A percentile compares a stretch with the other conserved stretches of the same genome.
phyloP scores from a whole-genome alignment of 2,329 filamentous ascomycete species.

The Monosporascus ibericus region DNA sequence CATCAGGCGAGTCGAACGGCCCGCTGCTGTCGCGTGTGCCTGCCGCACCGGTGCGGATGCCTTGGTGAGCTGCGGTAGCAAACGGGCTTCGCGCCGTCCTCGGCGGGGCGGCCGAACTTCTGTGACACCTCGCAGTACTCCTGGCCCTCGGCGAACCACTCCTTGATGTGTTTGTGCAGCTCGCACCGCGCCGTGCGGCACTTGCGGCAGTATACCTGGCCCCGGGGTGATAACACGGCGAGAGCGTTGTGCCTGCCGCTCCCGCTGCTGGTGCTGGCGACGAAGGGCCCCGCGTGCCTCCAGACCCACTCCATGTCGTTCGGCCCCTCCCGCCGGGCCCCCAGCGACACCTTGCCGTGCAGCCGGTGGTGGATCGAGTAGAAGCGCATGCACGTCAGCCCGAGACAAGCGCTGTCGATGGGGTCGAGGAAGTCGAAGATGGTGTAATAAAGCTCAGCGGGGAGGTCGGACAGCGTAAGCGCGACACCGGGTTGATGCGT shows the following conservation, averaged over 20 bases:
- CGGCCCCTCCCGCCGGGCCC: constrained; percentile 50
- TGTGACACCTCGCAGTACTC: constrained; percentile 58
- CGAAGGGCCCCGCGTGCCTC: constrained; percentile 46
- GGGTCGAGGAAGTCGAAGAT: constrained; percentile 59
- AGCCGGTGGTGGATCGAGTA: constrained; percentile 53
- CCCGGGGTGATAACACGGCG: constrained; percentile 45
- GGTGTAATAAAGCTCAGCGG: constrained; percentile 53
- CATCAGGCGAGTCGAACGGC: constrained; percentile 20
- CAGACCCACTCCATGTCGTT: constrained; percentile 61
- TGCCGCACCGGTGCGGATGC: constrained; percentile 51
- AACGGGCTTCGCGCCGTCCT: constrained; percentile 38
- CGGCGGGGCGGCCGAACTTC: constrained; percentile 47
- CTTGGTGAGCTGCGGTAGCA: constrained; percentile 57
- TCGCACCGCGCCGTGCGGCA: constrained; percentile 57
- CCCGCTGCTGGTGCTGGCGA: constrained; percentile 16
- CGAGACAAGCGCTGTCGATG: constrained; percentile 58
- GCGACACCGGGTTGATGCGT: constrained; percentile 40
- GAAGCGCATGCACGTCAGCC: constrained; percentile 50
- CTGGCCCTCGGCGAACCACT: constrained; percentile 49
- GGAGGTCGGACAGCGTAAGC: constrained; percentile 46
- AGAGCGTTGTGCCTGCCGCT: constrained; percentile 26
- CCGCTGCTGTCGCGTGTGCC: constrained; percentile 37
- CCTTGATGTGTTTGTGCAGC: constrained; percentile 55
- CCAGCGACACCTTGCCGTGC: constrained; percentile 51
- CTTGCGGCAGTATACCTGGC: constrained; percentile 57